Conservation (phyloP, 1,139 yeast genomes). For the Arxiozyma slooffiae region DNA sequence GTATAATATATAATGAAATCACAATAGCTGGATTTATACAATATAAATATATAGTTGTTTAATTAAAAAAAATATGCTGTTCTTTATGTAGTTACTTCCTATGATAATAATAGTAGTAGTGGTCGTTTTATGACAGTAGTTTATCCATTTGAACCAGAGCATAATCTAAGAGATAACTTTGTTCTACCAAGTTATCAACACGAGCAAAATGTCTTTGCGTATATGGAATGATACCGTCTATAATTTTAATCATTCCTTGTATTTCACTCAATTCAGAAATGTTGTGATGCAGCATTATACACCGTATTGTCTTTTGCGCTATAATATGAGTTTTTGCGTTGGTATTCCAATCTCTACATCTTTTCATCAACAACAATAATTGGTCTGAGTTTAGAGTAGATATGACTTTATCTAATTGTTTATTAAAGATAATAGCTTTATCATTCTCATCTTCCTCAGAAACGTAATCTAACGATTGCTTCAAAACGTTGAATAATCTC, state of each 20-base stretch:
- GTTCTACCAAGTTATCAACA: slow-evolving; percentile 70
- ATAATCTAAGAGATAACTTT: slow-evolving; percentile 76
- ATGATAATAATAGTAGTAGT: too few relatives aligned
- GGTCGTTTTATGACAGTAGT: slow-evolving; percentile 14
- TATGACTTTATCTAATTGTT: slow-evolving; percentile 57
- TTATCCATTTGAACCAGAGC: slow-evolving; percentile 70
- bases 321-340: slow-evolving; percentile 71
- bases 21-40: background rate
- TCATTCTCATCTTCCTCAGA: slow-evolving; percentile 32
- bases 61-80: background rate
- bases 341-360: slow-evolving; percentile 91
- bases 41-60: background rate
- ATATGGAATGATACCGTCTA: slow-evolving; percentile 76
- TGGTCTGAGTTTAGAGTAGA: slow-evolving; percentile 50
- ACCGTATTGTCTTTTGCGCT: slow-evolving; percentile 66
- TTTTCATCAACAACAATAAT: slow-evolving; percentile 49
- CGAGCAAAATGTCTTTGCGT: slow-evolving; percentile 76
- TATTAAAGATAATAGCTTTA: slow-evolving; percentile 41
- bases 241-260: slow-evolving; percentile 54
- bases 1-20: background rate
- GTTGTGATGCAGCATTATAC: slow-evolving; percentile 47
- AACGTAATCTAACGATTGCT: slow-evolving; percentile 36
- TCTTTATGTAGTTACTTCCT: background rate
- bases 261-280: slow-evolving; percentile 50
- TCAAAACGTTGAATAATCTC: slow-evolving; percentile 65